Conservation (phyloP, 208 protist genomes). For the Herpetomonas tarakana region DNA sequence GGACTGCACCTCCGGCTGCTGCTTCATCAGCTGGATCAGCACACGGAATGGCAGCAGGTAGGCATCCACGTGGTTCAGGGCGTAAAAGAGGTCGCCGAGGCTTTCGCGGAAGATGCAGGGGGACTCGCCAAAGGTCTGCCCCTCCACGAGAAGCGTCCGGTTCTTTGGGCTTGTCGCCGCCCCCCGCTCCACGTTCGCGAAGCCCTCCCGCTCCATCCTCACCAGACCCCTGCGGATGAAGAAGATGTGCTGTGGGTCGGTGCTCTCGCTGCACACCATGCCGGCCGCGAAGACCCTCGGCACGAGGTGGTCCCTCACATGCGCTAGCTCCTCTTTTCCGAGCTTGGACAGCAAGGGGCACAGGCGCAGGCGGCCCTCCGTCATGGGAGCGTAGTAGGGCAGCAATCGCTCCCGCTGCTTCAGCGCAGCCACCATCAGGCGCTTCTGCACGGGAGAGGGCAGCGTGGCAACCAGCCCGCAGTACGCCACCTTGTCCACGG, state of each 20-base stretch:
- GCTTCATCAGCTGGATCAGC: slow-evolving; percentile 81
- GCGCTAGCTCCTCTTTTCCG: slow-evolving; percentile 38
- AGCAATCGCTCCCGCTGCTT: slow-evolving; percentile 52
- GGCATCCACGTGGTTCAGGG: slow-evolving; percentile 71
- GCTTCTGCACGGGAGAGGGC: slow-evolving; percentile 30
- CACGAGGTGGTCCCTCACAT: slow-evolving; percentile 51
- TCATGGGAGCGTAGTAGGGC: slow-evolving; percentile 63
- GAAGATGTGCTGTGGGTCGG: slow-evolving; percentile 52
- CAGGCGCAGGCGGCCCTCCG: slow-evolving; percentile 42
- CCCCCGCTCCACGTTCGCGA: slow-evolving; percentile 8
- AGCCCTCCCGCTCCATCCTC: slow-evolving; percentile 44
- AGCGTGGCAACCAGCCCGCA: slow-evolving; percentile 28
- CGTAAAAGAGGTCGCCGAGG: slow-evolving; percentile 45
- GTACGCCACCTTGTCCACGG: slow-evolving; percentile 43
- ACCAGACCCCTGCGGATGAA: slow-evolving; percentile 78
- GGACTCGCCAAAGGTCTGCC: slow-evolving; percentile 79
- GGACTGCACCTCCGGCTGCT: slow-evolving; percentile 49
- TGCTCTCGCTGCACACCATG: slow-evolving; percentile 55
- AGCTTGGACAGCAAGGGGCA: slow-evolving; percentile 63
- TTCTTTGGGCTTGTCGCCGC: slow-evolving; percentile 28
- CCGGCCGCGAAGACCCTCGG: slow-evolving; percentile 64
- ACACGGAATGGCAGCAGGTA: slow-evolving; percentile 75
- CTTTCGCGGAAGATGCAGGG: slow-evolving; percentile 71
- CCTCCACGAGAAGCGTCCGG: slow-evolving; percentile 63
- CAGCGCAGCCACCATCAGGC: slow-evolving; percentile 39